A percentile compares a stretch with the other conserved stretches of the same genome.
Conservation (phyloP, 2,329 filamentous ascomycete genomes). For the Sporothrix brasiliensis region DNA sequence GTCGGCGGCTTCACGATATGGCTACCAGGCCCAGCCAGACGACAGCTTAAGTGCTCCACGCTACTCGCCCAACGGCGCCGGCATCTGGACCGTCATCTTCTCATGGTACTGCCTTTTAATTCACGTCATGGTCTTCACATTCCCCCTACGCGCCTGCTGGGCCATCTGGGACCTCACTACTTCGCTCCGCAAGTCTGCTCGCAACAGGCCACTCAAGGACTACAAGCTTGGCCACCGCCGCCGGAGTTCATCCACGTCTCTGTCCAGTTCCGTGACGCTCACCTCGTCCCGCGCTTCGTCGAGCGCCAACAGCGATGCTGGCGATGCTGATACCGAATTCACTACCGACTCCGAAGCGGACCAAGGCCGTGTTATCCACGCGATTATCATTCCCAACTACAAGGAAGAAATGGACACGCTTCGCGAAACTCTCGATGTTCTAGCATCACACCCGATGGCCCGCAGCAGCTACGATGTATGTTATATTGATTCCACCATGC, state of each 20-base stretch:
- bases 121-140: constrained; percentile 65
- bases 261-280: constrained; percentile 60
- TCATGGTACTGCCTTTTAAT: constrained; percentile 67
- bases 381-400: constrained; percentile 73
- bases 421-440: constrained; percentile 67
- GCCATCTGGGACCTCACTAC: constrained; percentile 61
- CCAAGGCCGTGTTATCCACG: constrained; percentile 60
- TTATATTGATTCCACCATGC: constrained; percentile 36
- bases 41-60: constrained; percentile 45
- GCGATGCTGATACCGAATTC: constrained; percentile 54
- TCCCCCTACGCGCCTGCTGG: constrained; percentile 65
- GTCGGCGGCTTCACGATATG: constrained; percentile 49
- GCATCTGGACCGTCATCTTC: constrained; percentile 58
- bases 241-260: constrained; percentile 57
- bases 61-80: constrained; percentile 48
- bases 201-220: constrained; percentile 51
- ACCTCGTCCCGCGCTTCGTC: constrained; percentile 53
- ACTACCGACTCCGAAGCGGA: constrained; percentile 49
- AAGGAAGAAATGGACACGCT: constrained; percentile 72
- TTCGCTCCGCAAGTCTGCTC: constrained; percentile 51
- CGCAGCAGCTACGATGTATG: constrained; percentile 69
- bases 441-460: constrained; percentile 68
- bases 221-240: constrained; percentile 54
- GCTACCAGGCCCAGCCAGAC: constrained; percentile 50
- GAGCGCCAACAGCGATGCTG: constrained; percentile 55